phyloP scores from a whole-genome alignment of 108 stramenopile species.

The Stephanodiscus triporus region DNA sequence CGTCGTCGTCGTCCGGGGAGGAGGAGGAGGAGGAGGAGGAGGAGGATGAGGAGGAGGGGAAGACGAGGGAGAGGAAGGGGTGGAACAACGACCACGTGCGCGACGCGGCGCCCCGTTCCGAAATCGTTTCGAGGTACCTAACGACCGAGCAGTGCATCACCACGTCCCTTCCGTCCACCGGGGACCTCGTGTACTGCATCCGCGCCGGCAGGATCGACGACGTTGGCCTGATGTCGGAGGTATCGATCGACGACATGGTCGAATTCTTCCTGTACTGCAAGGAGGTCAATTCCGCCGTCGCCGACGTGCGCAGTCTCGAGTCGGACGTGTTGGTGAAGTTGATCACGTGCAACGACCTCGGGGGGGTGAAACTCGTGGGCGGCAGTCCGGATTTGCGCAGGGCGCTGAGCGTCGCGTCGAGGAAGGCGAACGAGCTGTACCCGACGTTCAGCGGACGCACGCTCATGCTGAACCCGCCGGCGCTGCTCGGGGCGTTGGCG shows the following conservation, averaged over 20 bases:
- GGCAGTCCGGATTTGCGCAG: slow-evolving; percentile 66
- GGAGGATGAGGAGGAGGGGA: no score
- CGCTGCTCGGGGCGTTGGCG: slow-evolving; percentile 62
- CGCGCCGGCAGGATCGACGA: slow-evolving; percentile 88
- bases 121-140: slow-evolving; percentile 54
- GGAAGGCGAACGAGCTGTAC: slow-evolving; percentile 64
- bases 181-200: slow-evolving; percentile 79
- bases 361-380: slow-evolving; percentile 68
- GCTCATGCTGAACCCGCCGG: slow-evolving; percentile 78
- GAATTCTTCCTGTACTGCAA: slow-evolving; percentile 84
- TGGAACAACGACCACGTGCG: slow-evolving; percentile 83
- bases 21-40: no score
- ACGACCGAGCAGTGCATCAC: slow-evolving; percentile 56
- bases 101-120: slow-evolving; percentile 58
- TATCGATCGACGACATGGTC: slow-evolving; percentile 60
- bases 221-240: slow-evolving; percentile 60
- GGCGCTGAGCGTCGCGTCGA: slow-evolving; percentile 66
- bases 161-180: slow-evolving; percentile 45
- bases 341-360: slow-evolving; percentile 75
- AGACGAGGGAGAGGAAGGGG: slow-evolving; percentile 14
- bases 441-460: slow-evolving; percentile 73
- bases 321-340: slow-evolving; percentile 57
- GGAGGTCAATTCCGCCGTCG: slow-evolving; percentile 73
- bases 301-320: slow-evolving; percentile 63
- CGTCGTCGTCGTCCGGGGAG: slow-evolving; percentile 28